Conservation (phyloP, 2,329 filamentous ascomycete genomes). For the Epichloe sylvatica region DNA sequence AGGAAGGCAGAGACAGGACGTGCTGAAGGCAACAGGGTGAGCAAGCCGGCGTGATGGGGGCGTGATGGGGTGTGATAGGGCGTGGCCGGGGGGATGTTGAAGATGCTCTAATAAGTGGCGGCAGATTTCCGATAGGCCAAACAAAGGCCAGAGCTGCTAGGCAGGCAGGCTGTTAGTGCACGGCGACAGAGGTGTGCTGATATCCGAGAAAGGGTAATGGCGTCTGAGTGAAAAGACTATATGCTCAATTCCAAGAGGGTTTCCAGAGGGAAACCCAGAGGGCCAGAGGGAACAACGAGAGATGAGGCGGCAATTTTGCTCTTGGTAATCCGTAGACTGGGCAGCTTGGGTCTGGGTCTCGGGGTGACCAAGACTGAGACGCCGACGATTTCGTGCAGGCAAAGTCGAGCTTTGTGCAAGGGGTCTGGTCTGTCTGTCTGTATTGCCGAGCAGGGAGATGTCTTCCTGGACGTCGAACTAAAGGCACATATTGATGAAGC, state of each 20-base stretch:
- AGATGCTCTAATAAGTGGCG: constrained; percentile 8
- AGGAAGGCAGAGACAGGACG: constrained; percentile 9
- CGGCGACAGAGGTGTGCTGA: neutral
- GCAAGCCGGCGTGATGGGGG: constrained; percentile 11
- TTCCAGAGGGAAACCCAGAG: no score
- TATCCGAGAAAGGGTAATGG: neutral
- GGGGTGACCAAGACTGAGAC: constrained; percentile 8
- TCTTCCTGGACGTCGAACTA: neutral
- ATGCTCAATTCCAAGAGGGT: neutral
- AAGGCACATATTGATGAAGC: neutral
- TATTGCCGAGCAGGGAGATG: neutral
- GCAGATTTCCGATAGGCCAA: constrained; percentile 21
- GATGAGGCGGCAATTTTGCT: neutral
- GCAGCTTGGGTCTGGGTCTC: neutral
- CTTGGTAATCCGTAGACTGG: neutral
- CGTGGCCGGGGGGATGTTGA: constrained; percentile 5
- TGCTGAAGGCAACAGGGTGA: constrained; percentile 6
- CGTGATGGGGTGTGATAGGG: neutral
- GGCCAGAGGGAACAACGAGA: neutral
- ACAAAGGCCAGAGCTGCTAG: constrained; percentile 12
- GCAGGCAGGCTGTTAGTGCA: constrained; percentile 10
- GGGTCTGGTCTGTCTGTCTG: neutral
- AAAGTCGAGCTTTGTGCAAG: neutral
- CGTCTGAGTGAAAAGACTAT: neutral
- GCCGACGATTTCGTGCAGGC: neutral